Conservation (phyloP, 2,329 filamentous ascomycete species). For the Cytospora piceae region DNA sequence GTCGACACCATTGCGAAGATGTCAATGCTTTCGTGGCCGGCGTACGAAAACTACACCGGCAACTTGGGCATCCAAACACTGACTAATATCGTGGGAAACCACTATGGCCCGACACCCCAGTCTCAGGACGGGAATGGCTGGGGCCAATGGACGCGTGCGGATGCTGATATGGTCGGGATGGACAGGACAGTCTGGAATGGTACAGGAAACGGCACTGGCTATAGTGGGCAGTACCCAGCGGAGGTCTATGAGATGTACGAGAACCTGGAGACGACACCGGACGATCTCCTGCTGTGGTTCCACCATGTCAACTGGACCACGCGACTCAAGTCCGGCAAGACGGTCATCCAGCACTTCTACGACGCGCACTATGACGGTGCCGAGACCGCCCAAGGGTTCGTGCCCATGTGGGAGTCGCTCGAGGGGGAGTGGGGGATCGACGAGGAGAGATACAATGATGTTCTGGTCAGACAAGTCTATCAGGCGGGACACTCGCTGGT, state of each 20-base stretch:
- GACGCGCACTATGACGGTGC: conserved; percentile 58
- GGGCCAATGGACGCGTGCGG: conserved; percentile 74
- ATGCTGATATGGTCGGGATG: conserved; percentile 65
- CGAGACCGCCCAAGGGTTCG: conserved; percentile 63
- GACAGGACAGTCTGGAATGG: conserved; percentile 71
- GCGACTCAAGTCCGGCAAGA: conserved; percentile 63
- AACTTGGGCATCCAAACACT: conserved; percentile 73
- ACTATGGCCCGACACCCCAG: conserved; percentile 70
- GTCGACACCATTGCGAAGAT: conserved; percentile 63
- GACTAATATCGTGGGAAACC: conserved; percentile 67
- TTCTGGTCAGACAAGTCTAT: conserved; percentile 62
- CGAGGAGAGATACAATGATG: conserved; percentile 60
- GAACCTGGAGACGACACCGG: conserved; percentile 64
- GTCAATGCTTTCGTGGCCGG: conserved; percentile 70
- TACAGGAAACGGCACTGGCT: conserved; percentile 70
- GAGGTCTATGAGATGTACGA: conserved; percentile 64
- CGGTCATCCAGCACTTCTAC: conserved; percentile 63
- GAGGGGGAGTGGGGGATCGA: conserved; percentile 56
- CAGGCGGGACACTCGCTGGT: conserved; percentile 72
- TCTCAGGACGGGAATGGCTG: conserved; percentile 69
- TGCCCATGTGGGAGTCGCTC: conserved; percentile 56
- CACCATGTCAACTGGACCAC: conserved; percentile 73
- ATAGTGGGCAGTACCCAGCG: conserved; percentile 66
- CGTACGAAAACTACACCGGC: conserved; percentile 72
- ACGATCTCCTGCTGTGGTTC: conserved; percentile 73